Evolutionary conservation across 768 basidiomycete species (phyloP), one percentile per base, ranked within the genome.

Genomic region (Amanita inopinata): DNA sequence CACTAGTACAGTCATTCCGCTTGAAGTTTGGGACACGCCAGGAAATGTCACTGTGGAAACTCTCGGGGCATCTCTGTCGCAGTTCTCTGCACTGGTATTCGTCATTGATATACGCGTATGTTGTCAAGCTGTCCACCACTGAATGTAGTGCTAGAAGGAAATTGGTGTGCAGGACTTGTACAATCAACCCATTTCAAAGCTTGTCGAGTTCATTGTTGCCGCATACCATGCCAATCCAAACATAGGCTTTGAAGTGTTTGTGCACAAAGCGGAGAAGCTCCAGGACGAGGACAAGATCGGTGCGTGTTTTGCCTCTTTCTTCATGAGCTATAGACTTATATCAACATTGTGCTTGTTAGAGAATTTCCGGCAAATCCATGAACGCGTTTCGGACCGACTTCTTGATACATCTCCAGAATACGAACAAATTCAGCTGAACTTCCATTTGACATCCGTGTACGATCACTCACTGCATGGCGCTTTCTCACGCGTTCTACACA

Each of bases 1-100:
- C 38, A 33, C 44, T 59, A 96, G 93, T 62, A 84, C 91, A 31
- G 79, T 94, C 49, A 80, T 96, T 48, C 89, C 91, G 1, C 74
- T 97, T 27, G 88, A 96, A 57, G 78, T 97, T 56, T 96, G 90
- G 90, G 92, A 96, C 56, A 89, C 90, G 52, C 94, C 93, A 0
- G 87, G 86, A 18, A 89, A 83, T 46, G 75, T 80, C 43, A 80
- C 88, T 3, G 74, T 83, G 9, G 83, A 90, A 17, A 74, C 79
- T n/a, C 71, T 94, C 8, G 80, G 77, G 15, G 70, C 75, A 5
- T 76, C 84, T 5, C 71, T 96, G 27, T 75, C 80, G 33, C 74
- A 85, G 22, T 90, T 96, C 53, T 73, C 87, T 2, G 80, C 83
- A 2, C 73, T 97, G 53, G 78, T 97, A 41, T 98, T 92, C 51